Base-by-base conservation (phyloP, 352 stramenopile species). In the Pythium phragmiticola region DNA sequence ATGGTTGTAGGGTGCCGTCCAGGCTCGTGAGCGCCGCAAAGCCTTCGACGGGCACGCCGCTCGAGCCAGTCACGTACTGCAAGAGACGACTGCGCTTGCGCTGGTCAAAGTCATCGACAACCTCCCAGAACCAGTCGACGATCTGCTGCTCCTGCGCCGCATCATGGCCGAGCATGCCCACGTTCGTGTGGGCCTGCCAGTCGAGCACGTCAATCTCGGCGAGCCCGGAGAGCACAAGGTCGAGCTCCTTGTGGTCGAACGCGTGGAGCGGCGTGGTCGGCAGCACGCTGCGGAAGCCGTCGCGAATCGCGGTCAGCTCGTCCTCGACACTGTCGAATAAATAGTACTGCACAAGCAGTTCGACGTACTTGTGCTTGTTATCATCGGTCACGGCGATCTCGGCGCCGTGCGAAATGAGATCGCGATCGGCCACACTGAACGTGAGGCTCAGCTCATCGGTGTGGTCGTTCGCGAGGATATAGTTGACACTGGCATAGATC, bases 191-290 rank as follows among this genome's bases (percentile, higher is more conserved):
- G 2, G 72, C 66, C 53, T 77, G 81, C 91, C 93, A 97, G 65
- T 98, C 92, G 13, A 68, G 68, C 13, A 97, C 68, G 61, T 98
- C 88, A 52, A 98, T 95, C 34, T 82, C 57, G 3, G 73, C 58
- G 42, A 96, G 63, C 1, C 87, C 87, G 2, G 81, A 90, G 8
- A 95, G 56, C 37, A 95, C 46, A 13, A 95, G 59, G n/a, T 92
- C 86, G 1, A 99, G 76, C 77, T 99, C 97, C 76, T 98, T 96
- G 74, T 98, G 98, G 69, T 99, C 97, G 68, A 99, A 99, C 12
- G 99, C 78, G 45, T 97, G 96, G 11, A 99, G 78, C 19, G 98
- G 73, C n/a, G 90, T 85, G 63, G 98, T 92, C 2, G 92, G 96
- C 17, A 99, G 86, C 16, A 99, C 87, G 60, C 98, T 96, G 60